A percentile compares a stretch with the other conserved stretches of the same genome.
These are phyloP conservation scores for Citrus cavaleriei DNA, from an alignment of 345 rosid genomes.

Conservation along the genomic window DNA sequence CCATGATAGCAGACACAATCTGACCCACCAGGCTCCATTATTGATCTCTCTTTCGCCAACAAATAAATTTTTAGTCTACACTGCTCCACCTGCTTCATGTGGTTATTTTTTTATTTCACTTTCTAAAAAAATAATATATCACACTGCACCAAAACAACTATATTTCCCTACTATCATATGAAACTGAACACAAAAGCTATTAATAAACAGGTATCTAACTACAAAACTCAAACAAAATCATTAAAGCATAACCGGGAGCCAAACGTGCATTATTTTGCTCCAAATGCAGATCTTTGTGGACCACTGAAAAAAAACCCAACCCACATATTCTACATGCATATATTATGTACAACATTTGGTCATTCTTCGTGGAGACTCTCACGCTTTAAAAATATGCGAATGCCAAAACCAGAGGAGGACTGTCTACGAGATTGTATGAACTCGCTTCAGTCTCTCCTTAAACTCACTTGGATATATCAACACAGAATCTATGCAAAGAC, in stretches of 20 bases:
- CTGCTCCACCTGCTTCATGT: background rate
- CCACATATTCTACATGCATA: background rate
- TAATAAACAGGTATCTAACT: background rate
- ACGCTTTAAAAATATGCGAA: too few relatives aligned
- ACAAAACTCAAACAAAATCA: background rate
- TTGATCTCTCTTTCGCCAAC: background rate
- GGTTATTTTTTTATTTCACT: background rate
- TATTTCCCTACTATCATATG: background rate
- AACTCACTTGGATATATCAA: constrained; percentile 56
- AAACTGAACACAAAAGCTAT: background rate
- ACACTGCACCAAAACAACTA: background rate
- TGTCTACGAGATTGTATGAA: background rate
- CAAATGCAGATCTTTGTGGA: constrained; percentile 8
- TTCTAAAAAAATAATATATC: too few relatives aligned
- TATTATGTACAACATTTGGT: background rate
- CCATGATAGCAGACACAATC: background rate
- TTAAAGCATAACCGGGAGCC: background rate
- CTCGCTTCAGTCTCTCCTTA: constrained; percentile 27
- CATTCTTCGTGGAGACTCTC: too few relatives aligned
- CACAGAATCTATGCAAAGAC: constrained; percentile 79
- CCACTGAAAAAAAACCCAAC: background rate
- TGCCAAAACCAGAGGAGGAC: too few relatives aligned
- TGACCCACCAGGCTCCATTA: background rate
- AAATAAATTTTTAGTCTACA: background rate
- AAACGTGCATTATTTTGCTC: background rate